These are phyloP conservation scores for Ascochyta pisi DNA, from an alignment of 2,329 filamentous ascomycete species.

Conservation along the genomic window DNA sequence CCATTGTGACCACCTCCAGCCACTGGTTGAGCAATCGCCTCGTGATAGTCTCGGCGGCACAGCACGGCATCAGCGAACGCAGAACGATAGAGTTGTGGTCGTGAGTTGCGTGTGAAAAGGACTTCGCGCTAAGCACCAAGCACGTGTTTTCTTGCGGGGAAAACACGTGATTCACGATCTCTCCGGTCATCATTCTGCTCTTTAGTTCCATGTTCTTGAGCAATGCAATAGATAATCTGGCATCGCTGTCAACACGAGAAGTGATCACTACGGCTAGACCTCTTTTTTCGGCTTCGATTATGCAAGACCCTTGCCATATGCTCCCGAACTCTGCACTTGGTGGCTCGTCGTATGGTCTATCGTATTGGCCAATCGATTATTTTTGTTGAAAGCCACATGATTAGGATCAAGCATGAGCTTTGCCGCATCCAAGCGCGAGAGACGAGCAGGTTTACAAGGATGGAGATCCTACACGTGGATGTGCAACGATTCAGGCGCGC, in stretches of 20 bases:
- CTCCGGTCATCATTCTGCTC: not conserved
- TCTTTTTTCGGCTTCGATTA: no score
- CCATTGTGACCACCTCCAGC: constrained; percentile 16
- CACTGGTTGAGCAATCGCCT: constrained; percentile 16
- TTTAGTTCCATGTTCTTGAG: not conserved
- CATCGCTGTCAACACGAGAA: no score
- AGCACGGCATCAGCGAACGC: not conserved
- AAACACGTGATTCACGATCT: not conserved
- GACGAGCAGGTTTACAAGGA: constrained; percentile 1
- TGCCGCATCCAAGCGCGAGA: not conserved
- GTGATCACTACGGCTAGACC: no score
- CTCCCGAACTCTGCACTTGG: not conserved
- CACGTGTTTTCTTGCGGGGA: constrained; percentile 5
- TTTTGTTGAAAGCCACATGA: not conserved
- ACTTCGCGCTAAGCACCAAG: not conserved
- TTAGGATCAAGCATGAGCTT: not conserved
- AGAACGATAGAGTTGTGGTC: not conserved
- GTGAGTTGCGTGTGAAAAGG: not conserved
- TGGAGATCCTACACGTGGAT: not conserved
- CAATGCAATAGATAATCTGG: no score
- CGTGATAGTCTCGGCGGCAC: constrained; percentile 12
- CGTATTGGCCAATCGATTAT: not conserved
- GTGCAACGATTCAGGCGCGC: not conserved
- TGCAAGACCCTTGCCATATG: no score
- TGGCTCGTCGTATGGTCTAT: not conserved